A percentile compares a stretch with the other conserved stretches of the same genome.
Conservation (phyloP, 768 basidiomycete species). For the Lactarius akahatsu region DNA sequence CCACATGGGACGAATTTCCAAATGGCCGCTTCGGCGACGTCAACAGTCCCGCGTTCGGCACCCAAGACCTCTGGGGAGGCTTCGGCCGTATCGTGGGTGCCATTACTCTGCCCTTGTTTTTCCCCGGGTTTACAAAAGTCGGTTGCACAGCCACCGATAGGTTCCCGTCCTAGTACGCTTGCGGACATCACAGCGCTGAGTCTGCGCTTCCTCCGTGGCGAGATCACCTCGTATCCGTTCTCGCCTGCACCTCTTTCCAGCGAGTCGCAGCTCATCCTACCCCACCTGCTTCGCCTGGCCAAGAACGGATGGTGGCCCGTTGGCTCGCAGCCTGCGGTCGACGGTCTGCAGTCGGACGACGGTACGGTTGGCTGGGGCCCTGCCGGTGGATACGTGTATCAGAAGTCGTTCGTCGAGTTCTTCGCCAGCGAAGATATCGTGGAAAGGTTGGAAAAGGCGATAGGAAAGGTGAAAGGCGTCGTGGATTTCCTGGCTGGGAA, state of each 20-base stretch:
- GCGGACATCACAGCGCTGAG: slow-evolving; percentile 79
- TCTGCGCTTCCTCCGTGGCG: slow-evolving; percentile 72
- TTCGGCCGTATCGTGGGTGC: slow-evolving; percentile 54
- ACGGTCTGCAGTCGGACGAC: slow-evolving; percentile 74
- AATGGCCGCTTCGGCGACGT: slow-evolving; percentile 98
- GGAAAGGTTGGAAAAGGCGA: slow-evolving; percentile 55
- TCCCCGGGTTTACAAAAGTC: background rate
- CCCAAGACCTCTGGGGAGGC: slow-evolving; percentile 75
- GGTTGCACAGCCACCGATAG: slow-evolving; percentile 14
- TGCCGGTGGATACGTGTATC: slow-evolving; percentile 88
- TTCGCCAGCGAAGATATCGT: slow-evolving; percentile 70
- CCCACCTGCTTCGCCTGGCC: slow-evolving; percentile 75
- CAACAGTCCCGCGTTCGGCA: slow-evolving; percentile 94
- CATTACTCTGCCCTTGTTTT: background rate
- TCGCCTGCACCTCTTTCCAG: slow-evolving; percentile 75
- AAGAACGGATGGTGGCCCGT: slow-evolving; percentile 91
- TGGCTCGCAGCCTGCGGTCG: slow-evolving; percentile 92
- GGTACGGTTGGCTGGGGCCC: slow-evolving; percentile 92
- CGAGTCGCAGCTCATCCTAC: slow-evolving; percentile 80
- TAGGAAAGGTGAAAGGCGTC: slow-evolving; percentile 57
- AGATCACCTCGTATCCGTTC: slow-evolving; percentile 81
- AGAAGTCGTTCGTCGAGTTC: slow-evolving; percentile 97
- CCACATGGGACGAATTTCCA: slow-evolving; percentile 94
- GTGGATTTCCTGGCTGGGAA: slow-evolving; percentile 90
- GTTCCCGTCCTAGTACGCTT: slow-evolving; percentile 11